A percentile compares a stretch with the other conserved stretches of the same genome.
These are phyloP conservation scores for Blastocystis sp. DNA, from an alignment of 352 stramenopile species.

Conservation along the genomic window DNA sequence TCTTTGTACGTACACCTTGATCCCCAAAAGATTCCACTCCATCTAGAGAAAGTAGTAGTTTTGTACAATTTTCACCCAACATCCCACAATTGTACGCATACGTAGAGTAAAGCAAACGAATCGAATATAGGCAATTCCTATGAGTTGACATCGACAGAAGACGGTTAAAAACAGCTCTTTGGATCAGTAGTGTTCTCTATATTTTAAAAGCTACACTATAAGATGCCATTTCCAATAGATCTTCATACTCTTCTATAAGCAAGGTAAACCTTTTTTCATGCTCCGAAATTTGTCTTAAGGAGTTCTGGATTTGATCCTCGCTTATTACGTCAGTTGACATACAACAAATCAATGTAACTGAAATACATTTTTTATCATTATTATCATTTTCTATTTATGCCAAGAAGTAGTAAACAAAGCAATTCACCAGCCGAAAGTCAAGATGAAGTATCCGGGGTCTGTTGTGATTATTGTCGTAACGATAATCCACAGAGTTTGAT, in stretches of 20 bases:
- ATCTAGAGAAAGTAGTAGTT: conserved; percentile 4
- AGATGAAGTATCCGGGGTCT: neutral
- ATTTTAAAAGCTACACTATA: neutral
- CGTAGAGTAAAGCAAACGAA: conserved; percentile 31
- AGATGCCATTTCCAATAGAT: neutral
- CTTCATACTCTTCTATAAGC: conserved; percentile 7
- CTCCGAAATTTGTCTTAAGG: neutral
- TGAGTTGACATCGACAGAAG: neutral
- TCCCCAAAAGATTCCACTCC: neutral
- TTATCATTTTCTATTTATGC: neutral
- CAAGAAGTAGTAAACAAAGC: neutral
- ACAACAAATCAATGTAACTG: neutral
- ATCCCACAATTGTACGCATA: conserved; percentile 28
- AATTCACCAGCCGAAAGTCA: neutral
- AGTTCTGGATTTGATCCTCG: neutral
- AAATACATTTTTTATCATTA: neutral
- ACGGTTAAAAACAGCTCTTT: neutral
- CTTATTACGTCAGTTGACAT: neutral
- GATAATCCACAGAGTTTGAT: neutral
- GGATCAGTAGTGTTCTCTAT: neutral
- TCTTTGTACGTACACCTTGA: neutral
- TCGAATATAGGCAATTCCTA: neutral
- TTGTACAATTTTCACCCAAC: conserved; percentile 19
- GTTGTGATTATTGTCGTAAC: neutral
- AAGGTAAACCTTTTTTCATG: neutral